Evolutionary conservation across 2,329 filamentous ascomycete species (phyloP), one percentile per base, ranked within the genome.

Genomic region (Xylariaceae sp.): DNA sequence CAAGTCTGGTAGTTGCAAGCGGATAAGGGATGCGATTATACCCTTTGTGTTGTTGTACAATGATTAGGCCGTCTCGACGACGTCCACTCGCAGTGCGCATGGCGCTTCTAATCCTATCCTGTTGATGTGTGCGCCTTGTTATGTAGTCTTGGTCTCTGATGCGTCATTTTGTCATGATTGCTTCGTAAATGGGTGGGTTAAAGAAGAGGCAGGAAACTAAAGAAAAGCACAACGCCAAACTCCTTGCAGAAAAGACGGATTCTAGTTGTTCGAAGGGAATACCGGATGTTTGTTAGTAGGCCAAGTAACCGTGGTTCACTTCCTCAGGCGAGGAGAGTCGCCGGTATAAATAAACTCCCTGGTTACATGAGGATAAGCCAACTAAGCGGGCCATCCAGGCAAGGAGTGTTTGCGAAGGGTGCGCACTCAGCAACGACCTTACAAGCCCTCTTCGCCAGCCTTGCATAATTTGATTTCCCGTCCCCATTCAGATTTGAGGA

Each of bases 401-500:
- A 46, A 52, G 29, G 50, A 54, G 39, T 56, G 44, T 44, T 58
- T 43, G 57, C 45, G 39, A 56, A 53, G 46, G 40, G 24, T 49
- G 34, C 52, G 39, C 16, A 37, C 28, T 19, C 33, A 49, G 55
- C 47, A 31, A 41, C 33, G 46, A 36, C 9, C 53, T 65, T 83
- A 97, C 69, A 96, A 88, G 56, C 95, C 95, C 82, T 98, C 93
- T 77, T 98, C 91, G 66, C 94, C 95, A 60, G 95, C 94, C 76
- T 93, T 95, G 80, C 95, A 99, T 56, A 98, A 84, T 78, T 93
- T 96, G 76, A 98, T 97, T 76, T 97, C 94, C 67, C 95, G 91
- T 66, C 95, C 92, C 95, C 95, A 99, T 79, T 99, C 95, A 4
- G 94, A 98, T 76, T 96, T 96, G 69, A 99, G 86, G 55, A 98